These are phyloP conservation scores for Dryadomyces quercivorus DNA, from an alignment of 2,329 filamentous ascomycete genomes.

Conservation along the genomic window DNA sequence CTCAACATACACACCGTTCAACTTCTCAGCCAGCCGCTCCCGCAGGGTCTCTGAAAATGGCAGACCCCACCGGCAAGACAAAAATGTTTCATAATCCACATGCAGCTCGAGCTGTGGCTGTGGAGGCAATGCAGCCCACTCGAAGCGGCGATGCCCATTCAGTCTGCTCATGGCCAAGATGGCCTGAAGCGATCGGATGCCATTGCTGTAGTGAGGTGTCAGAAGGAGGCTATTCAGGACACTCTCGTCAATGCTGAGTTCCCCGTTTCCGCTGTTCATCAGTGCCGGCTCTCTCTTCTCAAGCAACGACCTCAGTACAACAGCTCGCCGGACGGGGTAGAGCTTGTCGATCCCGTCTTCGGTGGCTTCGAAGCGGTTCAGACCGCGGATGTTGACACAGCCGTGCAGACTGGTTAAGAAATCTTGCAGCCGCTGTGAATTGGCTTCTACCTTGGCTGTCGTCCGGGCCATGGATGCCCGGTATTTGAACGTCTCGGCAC, in stretches of 20 bases:
- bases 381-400: background rate
- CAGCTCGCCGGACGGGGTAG: background rate
- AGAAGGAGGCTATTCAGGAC: background rate
- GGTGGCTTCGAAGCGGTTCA: background rate
- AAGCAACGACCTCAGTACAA: background rate
- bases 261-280: background rate
- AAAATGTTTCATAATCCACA: background rate
- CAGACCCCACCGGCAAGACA: background rate
- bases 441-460: background rate
- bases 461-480: background rate
- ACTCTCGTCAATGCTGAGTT: background rate
- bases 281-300: background rate
- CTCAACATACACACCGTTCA: background rate
- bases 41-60: background rate
- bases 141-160: background rate
- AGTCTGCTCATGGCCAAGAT: background rate
- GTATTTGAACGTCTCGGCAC: background rate
- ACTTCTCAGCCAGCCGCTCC: background rate
- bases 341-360: background rate
- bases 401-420: background rate
- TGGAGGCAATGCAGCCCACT: background rate
- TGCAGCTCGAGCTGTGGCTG: background rate
- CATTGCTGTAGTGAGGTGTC: background rate
- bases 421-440: background rate
- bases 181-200: background rate